Conservation (phyloP, 2,329 filamentous ascomycete species). For the Aspergillus tamarii region DNA sequence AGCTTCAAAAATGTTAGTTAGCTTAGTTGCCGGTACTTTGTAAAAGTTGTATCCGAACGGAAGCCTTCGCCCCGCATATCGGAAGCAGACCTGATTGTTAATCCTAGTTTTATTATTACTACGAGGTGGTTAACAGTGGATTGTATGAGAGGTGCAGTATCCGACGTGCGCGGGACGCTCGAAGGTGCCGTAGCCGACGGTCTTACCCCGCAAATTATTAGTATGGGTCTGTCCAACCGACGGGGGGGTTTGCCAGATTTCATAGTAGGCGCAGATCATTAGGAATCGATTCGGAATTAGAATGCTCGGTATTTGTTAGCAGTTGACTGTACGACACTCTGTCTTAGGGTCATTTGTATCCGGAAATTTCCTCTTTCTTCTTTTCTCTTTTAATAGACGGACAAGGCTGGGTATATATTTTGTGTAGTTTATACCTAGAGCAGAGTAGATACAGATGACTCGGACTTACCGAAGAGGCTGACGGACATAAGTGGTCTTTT, state of each 20-base stretch:
- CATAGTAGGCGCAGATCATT: not conserved
- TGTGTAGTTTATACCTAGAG: too few relatives aligned
- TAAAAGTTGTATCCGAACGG: not conserved
- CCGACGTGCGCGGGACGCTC: constrained; percentile 8
- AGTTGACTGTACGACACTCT: not conserved
- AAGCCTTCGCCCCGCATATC: not conserved
- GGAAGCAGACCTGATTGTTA: not conserved
- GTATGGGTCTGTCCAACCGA: not conserved
- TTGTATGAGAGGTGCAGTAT: not conserved
- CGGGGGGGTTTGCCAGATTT: not conserved
- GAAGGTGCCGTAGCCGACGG: constrained; percentile 8
- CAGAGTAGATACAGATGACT: too few relatives aligned
- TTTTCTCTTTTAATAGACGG: not conserved
- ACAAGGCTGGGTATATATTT: not conserved
- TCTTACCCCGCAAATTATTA: not conserved
- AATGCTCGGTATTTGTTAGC: not conserved
- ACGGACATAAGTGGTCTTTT: too few relatives aligned
- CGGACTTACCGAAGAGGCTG: too few relatives aligned
- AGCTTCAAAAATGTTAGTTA: not conserved
- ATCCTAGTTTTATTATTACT: not conserved
- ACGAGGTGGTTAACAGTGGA: not conserved
- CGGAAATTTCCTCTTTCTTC: not conserved
- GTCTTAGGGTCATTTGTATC: not conserved
- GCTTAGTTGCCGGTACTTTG: not conserved
- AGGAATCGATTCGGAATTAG: not conserved